These are phyloP conservation scores for Citrus reticulata DNA, from an alignment of 345 rosid genomes.

Conservation along the genomic window DNA sequence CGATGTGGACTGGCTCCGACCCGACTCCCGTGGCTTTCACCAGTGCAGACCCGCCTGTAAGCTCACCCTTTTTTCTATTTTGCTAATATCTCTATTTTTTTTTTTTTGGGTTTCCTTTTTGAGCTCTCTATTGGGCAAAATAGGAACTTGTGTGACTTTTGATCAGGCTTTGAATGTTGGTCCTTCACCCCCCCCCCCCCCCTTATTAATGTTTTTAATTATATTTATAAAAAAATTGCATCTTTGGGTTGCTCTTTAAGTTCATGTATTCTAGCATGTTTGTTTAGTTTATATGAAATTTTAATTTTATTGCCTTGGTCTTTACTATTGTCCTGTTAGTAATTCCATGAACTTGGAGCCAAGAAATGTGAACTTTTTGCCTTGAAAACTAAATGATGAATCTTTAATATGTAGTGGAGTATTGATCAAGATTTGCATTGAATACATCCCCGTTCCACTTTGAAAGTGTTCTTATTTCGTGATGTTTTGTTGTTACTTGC, in stretches of 20 bases:
- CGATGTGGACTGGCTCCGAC: slow-evolving; percentile 83
- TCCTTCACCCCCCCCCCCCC: no score
- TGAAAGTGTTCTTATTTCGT: background rate
- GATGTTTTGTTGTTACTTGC: slow-evolving; percentile 17
- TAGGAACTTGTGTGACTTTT: background rate
- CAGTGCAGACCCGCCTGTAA: slow-evolving; percentile 94
- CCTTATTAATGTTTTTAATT: no score
- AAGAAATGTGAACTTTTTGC: background rate
- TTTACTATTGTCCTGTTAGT: background rate
- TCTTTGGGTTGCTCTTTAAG: background rate
- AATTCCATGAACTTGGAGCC: background rate
- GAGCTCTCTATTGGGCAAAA: background rate
- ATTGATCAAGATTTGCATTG: background rate
- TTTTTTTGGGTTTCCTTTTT: background rate
- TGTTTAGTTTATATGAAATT: background rate
- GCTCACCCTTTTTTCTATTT: background rate
- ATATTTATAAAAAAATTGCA: no score
- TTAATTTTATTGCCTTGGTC: background rate
- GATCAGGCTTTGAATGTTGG: background rate
- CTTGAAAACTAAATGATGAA: background rate
- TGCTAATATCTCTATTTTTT: background rate
- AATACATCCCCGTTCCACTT: background rate
- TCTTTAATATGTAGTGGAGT: background rate
- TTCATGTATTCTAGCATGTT: background rate
- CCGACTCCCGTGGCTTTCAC: slow-evolving; percentile 85